phyloP scores from a whole-genome alignment of 1,284 basidiomycete species.

The Ceratobasidium sp. region DNA sequence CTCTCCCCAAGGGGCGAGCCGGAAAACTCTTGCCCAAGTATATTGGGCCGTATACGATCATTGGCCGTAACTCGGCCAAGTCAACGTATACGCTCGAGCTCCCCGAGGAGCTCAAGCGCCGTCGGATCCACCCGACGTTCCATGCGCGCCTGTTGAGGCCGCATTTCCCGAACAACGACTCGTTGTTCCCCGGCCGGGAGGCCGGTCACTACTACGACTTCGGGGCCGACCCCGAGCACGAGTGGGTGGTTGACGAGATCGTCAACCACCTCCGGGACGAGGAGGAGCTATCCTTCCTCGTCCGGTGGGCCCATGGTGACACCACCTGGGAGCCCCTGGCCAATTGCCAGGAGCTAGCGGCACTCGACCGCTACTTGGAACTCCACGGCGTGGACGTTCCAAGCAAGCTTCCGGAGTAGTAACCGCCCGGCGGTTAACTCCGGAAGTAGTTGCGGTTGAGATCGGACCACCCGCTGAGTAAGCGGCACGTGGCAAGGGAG shows the following conservation, averaged over 20 bases:
- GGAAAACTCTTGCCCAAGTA: slow-evolving; percentile 38
- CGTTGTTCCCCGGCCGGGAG: slow-evolving; percentile 24
- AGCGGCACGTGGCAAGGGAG: not conserved
- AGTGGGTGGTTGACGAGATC: slow-evolving; percentile 25
- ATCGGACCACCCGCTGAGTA: not conserved
- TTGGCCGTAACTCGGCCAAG: not conserved
- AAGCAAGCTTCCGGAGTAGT: not conserved
- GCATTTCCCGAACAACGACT: slow-evolving; percentile 49
- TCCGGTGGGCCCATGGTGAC: slow-evolving; percentile 13
- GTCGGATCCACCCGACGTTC: slow-evolving; percentile 50
- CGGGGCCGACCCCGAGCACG: slow-evolving; percentile 10
- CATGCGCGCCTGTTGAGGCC: slow-evolving; percentile 50
- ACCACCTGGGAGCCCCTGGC: slow-evolving; percentile 14
- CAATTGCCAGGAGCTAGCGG: slow-evolving; percentile 49
- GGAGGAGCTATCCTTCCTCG: not conserved
- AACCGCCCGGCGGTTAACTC: not conserved
- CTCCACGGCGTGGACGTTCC: slow-evolving; percentile 46
- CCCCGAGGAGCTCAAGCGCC: slow-evolving; percentile 47
- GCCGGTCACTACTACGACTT: slow-evolving; percentile 20
- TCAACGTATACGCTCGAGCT: slow-evolving; percentile 49
- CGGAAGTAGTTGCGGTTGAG: not conserved
- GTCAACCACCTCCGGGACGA: slow-evolving; percentile 7
- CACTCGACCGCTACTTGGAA: slow-evolving; percentile 55
- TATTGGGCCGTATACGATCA: slow-evolving; percentile 42
- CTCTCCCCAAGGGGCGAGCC: slow-evolving; percentile 47